Conservation (phyloP, 2,329 filamentous ascomycete genomes). For the Emmonsiellopsis sp. region DNA sequence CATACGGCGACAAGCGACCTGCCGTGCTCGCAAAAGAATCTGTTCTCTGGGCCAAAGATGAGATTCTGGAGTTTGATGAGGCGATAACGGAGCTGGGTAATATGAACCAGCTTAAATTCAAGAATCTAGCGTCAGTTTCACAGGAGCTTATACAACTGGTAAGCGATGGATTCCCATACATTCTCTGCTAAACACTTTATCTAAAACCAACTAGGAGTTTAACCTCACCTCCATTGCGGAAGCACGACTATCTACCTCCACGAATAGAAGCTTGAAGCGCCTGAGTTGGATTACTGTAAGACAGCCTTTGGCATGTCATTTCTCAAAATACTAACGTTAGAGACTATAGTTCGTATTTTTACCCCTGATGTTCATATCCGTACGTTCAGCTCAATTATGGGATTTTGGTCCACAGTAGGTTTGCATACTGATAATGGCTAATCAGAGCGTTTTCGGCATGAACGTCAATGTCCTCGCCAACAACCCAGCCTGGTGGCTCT, state of each 20-base stretch:
- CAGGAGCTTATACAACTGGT: neutral
- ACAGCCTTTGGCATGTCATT: neutral
- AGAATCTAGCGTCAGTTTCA: neutral
- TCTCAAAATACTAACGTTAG: neutral
- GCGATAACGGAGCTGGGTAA: too few relatives aligned
- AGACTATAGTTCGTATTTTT: neutral
- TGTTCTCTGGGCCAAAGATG: too few relatives aligned
- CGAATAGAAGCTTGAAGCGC: neutral
- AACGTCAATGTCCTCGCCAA: neutral
- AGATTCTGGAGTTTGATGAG: too few relatives aligned
- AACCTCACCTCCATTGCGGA: neutral
- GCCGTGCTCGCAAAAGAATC: neutral
- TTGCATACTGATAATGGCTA: too few relatives aligned
- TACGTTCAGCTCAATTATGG: neutral
- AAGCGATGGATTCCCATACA: neutral
- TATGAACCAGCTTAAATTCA: neutral
- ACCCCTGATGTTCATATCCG: neutral
- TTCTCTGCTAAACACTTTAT: neutral
- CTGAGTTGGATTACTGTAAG: neutral
- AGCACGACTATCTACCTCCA: neutral
- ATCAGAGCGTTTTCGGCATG: neutral
- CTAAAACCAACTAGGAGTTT: neutral
- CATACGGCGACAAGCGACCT: neutral
- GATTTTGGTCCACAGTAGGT: neutral
- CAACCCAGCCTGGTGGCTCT: neutral